Conservation (phyloP, 116 monocot genomes). For the Papilionanthe hybrid region DNA sequence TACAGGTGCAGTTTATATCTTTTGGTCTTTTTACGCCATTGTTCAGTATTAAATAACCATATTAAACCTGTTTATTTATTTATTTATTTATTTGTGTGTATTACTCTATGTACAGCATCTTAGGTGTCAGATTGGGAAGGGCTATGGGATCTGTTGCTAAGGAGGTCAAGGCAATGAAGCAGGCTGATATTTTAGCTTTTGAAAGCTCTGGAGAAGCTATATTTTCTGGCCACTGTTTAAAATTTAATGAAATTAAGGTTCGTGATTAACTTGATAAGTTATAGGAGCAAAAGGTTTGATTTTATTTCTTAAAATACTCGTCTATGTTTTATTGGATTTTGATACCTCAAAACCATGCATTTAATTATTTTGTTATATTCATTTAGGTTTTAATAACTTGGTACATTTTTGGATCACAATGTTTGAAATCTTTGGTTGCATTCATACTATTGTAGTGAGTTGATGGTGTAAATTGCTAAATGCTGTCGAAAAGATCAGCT, state of each 20-base stretch:
- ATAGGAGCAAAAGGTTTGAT: slow-evolving; percentile 9
- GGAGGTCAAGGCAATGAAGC: slow-evolving; percentile 84
- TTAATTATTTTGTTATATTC: not conserved
- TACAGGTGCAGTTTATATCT: slow-evolving; percentile 61
- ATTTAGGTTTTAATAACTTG: too few relatives aligned
- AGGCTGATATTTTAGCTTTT: slow-evolving; percentile 74
- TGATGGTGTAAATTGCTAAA: too few relatives aligned
- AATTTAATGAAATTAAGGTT: slow-evolving; percentile 84
- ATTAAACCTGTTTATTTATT: slow-evolving; percentile 10
- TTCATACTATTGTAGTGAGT: too few relatives aligned
- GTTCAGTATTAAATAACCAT: not conserved
- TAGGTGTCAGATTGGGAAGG: slow-evolving; percentile 87
- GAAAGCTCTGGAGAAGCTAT: slow-evolving; percentile 67
- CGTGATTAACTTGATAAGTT: not conserved
- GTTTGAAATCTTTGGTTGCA: too few relatives aligned
- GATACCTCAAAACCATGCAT: not conserved
- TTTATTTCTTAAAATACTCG: not conserved
- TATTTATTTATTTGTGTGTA: too few relatives aligned
- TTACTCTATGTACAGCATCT: slow-evolving; percentile 33
- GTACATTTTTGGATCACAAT: not conserved
- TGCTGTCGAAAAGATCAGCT: not conserved
- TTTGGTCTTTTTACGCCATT: not conserved
- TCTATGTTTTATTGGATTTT: not conserved
- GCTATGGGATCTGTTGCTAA: slow-evolving; percentile 83
- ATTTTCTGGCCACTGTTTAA: slow-evolving; percentile 64